phyloP scores from a whole-genome alignment of 371 early-diverging fungal genomes.

The Choanephora cucurbitarum region DNA sequence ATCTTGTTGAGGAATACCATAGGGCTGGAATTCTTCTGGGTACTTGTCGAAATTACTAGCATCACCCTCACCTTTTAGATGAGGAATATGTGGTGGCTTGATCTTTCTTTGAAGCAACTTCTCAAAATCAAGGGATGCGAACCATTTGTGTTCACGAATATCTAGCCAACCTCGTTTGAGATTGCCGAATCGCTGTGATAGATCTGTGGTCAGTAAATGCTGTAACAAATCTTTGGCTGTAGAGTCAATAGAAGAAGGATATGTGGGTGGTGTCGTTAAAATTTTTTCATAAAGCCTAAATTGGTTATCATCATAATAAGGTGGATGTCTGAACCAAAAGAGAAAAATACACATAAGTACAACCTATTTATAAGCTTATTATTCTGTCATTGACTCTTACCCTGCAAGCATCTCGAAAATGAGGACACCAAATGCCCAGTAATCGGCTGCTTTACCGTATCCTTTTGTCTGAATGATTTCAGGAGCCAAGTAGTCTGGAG shows the following conservation, averaged over 20 bases:
- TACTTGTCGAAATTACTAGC: slow-evolving; percentile 68
- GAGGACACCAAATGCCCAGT: slow-evolving; percentile 92
- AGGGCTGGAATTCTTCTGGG: slow-evolving; percentile 47
- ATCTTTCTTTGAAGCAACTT: slow-evolving; percentile 56
- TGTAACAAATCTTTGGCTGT: slow-evolving; percentile 86
- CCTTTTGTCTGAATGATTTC: slow-evolving; percentile 91
- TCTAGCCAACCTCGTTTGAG: slow-evolving; percentile 73
- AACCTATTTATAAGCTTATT: too few relatives aligned
- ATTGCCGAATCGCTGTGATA: slow-evolving; percentile 88
- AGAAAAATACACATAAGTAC: slow-evolving; percentile 5
- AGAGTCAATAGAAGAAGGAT: slow-evolving; percentile 84
- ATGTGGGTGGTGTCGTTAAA: slow-evolving; percentile 73
- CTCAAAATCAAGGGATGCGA: slow-evolving; percentile 69
- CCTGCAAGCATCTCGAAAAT: slow-evolving; percentile 93
- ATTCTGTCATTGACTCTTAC: slow-evolving; percentile 16
- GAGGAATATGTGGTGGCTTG: slow-evolving; percentile 70
- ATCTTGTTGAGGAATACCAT: slow-evolving; percentile 21
- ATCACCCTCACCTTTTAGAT: slow-evolving; percentile 62
- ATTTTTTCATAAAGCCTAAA: slow-evolving; percentile 93
- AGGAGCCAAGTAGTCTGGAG: slow-evolving; percentile 97
- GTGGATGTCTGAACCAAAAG: slow-evolving; percentile 66
- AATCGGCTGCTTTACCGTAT: slow-evolving; percentile 91
- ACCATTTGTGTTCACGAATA: slow-evolving; percentile 76
- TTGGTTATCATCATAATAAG: slow-evolving; percentile 94
- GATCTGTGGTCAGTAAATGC: slow-evolving; percentile 79